Percentiles rank a stretch among this genome's conserved stretches.
phyloP scores from a whole-genome alignment of 495 filamentous ascomycete species.

The Mytilinidion resinicola region DNA sequence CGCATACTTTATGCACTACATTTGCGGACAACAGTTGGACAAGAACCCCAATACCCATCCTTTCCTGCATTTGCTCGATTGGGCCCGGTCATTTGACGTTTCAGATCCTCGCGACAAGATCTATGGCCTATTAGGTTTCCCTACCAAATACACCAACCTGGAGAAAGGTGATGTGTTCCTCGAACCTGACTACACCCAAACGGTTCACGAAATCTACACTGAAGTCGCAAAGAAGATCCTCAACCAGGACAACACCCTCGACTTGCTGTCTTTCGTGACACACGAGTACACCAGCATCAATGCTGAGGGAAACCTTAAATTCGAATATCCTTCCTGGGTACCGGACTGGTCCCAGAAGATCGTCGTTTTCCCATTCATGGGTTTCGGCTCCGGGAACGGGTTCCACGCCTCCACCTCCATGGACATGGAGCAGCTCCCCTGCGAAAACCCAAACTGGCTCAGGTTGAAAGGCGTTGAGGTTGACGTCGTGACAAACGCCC shows the following conservation, averaged over 20 bases:
- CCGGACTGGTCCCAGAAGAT: conserved; percentile 13
- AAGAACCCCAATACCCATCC: background rate
- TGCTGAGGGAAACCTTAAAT: no score
- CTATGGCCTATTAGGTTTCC: conserved; percentile 23
- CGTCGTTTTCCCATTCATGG: conserved; percentile 4
- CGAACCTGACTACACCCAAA: conserved; percentile 9
- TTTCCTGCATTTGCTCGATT: conserved; percentile 22
- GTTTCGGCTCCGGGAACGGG: background rate
- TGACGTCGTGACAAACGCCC: background rate
- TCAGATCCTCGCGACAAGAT: conserved; percentile 23
- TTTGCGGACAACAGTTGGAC: background rate
- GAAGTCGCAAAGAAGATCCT: conserved; percentile 1
- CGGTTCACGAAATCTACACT: conserved; percentile 5
- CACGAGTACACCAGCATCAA: background rate
- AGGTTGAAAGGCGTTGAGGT: conserved; percentile 12
- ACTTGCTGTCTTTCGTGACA: conserved; percentile 10
- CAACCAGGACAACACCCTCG: background rate
- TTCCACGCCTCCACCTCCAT: background rate
- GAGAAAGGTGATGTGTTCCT: conserved; percentile 7
- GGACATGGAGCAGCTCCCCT: background rate
- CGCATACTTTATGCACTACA: conserved; percentile 21
- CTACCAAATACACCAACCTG: conserved; percentile 5
- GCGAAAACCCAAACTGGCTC: background rate
- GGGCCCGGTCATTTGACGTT: conserved; percentile 15
- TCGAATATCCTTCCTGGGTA: conserved; percentile 15